These are phyloP conservation scores for Macrolepiota albuminosa DNA, from an alignment of 768 basidiomycete species.

Conservation along the genomic window DNA sequence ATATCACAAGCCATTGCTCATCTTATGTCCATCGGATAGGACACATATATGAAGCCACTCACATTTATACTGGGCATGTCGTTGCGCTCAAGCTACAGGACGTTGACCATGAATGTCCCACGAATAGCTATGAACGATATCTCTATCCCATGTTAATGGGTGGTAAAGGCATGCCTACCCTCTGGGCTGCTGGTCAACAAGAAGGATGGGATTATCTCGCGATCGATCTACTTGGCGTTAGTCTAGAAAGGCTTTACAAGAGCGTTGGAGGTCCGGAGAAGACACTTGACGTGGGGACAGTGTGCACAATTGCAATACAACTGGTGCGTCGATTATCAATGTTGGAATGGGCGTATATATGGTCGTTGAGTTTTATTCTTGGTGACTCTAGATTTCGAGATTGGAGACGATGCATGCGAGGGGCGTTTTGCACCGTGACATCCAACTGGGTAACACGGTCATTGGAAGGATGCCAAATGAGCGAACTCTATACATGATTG, in stretches of 20 bases:
- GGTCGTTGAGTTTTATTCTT: conserved; percentile 1
- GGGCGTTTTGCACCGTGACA: conserved; percentile 72
- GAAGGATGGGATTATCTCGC: conserved; percentile 67
- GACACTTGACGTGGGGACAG: conserved; percentile 63
- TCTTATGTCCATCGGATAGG: conserved; percentile 33
- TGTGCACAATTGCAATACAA: conserved; percentile 74
- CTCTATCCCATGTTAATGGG: conserved; percentile 72
- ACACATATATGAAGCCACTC: conserved; percentile 59
- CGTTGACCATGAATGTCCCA: conserved; percentile 68
- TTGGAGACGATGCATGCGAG: conserved; percentile 74
- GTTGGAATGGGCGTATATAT: not conserved
- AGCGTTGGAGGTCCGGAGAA: conserved; percentile 43
- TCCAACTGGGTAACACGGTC: conserved; percentile 75
- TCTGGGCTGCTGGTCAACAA: conserved; percentile 59
- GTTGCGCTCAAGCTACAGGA: conserved; percentile 75
- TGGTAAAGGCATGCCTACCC: conserved; percentile 65
- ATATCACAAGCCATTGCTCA: not conserved
- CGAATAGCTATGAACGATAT: conserved; percentile 64
- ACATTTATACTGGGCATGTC: conserved; percentile 52
- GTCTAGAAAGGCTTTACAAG: conserved; percentile 59
- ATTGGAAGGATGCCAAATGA: conserved; percentile 58
- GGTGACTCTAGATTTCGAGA: conserved; percentile 49
- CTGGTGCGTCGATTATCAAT: conserved; percentile 41
- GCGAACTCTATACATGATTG: conserved; percentile 72
- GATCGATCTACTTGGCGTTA: conserved; percentile 71